Percentiles rank a stretch among this genome's conserved stretches.
Conservation (phyloP, 139 green algal species). For the Spirogloea muscicola region DNA sequence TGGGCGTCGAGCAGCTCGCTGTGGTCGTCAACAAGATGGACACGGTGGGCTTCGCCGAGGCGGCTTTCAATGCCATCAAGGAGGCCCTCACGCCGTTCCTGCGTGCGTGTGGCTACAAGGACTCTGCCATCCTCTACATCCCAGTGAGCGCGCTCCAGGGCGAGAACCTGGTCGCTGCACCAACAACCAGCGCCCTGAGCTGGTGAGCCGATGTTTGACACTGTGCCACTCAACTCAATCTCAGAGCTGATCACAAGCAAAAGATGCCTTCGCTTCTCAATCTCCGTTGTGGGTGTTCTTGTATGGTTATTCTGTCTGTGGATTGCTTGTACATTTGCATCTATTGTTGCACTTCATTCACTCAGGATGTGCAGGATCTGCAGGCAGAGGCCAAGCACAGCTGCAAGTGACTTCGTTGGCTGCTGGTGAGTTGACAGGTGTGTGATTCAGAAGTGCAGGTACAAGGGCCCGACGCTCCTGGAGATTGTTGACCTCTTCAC, state of each 20-base stretch:
- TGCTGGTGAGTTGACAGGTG: background rate
- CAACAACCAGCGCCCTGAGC: too few species aligned
- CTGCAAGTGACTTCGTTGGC: background rate
- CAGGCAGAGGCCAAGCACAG: background rate
- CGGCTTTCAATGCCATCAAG: conserved; percentile 74
- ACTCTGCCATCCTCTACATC: conserved; percentile 71
- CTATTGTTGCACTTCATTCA: too few species aligned
- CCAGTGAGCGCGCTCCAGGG: conserved; percentile 64
- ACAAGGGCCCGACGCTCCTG: conserved; percentile 55
- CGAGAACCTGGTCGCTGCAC: conserved; percentile 72
- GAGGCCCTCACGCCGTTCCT: conserved; percentile 76
- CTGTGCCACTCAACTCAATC: too few species aligned
- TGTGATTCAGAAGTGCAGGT: conserved; percentile 41
- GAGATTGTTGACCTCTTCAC: conserved; percentile 69
- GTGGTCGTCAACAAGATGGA: conserved; percentile 94
- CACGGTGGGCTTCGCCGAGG: conserved; percentile 72
- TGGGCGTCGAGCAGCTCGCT: conserved; percentile 85
- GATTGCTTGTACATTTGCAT: too few species aligned
- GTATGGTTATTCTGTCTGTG: too few species aligned
- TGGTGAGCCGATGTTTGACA: too few species aligned
- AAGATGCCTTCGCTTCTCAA: too few species aligned
- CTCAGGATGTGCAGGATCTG: too few species aligned
- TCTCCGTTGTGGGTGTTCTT: too few species aligned
- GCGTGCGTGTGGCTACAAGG: conserved; percentile 70
- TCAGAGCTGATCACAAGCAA: too few species aligned